A percentile compares a stretch with the other conserved stretches of the same genome.
These are phyloP conservation scores for Solanum commersonii DNA, from an alignment of 257 asterid species.

Conservation along the genomic window DNA sequence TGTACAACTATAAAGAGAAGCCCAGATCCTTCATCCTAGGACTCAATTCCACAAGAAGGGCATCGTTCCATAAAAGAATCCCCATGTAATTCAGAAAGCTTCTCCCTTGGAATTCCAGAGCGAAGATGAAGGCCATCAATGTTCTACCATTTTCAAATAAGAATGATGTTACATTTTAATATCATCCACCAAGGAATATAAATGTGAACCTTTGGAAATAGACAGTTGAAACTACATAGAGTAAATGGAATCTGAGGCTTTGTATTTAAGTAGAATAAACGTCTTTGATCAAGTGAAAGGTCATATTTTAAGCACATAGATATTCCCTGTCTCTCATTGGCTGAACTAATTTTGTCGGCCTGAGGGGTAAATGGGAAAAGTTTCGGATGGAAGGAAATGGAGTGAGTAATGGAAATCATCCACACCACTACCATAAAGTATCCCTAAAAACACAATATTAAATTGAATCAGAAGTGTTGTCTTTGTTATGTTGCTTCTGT, in stretches of 20 bases:
- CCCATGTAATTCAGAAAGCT: constrained; percentile 87
- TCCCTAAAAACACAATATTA: background rate
- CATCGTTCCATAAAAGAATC: constrained; percentile 85
- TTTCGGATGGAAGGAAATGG: background rate
- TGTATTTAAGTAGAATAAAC: background rate
- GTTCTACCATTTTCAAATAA: constrained; percentile 46
- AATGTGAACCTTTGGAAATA: background rate
- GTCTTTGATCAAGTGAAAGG: background rate
- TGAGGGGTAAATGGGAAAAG: background rate
- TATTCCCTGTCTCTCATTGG: background rate
- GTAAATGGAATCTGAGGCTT: background rate
- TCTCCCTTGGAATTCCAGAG: constrained; percentile 88
- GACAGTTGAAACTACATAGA: background rate
- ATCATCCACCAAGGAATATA: background rate
- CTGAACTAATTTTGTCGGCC: background rate
- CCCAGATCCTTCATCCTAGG: background rate
- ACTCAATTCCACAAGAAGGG: constrained; percentile 68
- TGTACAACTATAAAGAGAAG: background rate
- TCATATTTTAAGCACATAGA: background rate
- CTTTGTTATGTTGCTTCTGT: background rate
- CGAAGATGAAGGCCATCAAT: constrained; percentile 95
- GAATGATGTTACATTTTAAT: background rate
- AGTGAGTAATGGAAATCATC: background rate
- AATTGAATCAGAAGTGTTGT: background rate
- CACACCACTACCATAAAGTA: background rate